Base-by-base conservation (phyloP, 2,329 filamentous ascomycete genomes). In the Colletotrichum sansevieriae region DNA sequence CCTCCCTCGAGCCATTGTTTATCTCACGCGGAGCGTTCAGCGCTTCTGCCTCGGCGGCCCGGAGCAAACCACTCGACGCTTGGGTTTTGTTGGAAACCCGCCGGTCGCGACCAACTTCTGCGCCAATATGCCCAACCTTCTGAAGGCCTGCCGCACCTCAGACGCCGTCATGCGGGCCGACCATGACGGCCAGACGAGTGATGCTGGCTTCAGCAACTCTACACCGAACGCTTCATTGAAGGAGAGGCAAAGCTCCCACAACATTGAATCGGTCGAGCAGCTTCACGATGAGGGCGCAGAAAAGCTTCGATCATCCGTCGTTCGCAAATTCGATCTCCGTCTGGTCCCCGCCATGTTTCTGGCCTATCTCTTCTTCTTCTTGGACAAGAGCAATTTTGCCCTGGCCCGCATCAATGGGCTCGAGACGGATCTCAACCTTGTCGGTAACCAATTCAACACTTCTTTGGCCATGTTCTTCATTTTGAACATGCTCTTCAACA, bases 401-500 rank as follows among this genome's bases (percentile, higher is more conserved):
- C 70, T 72, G 39, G 70, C 71, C 22, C 66, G 70, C 25, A 72
- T 72, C 63, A 67, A 72, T 6, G 71, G 71, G 7, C 69, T 72
- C 4, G 71, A 71, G 4, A 3, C 20, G 6, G 70, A 72, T 29
- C 62, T 72, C 6, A 10, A 25, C 1, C 67, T 72, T 9, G 15
- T 29, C 0, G 56, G 59, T 8, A 52, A 46, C 29, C 63, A 72
- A 29, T 72, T 72, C 56, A 74, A 75, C 37, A 69, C 65, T 12
- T 70, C 73, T 12, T 65, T 74, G 20, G 70, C 73, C 2, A 52
- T 74, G 43, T 74, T 74, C 55, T 75, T 71, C 57, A 58, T 74
- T 0, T 68, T 71, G 13, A 74, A 72, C n/a, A 65, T 74, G 22
- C 8, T 75, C 1, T 66, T 75, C 35, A 74, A 73, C 49, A 73